Base-by-base conservation (phyloP, 225 moss, liverwort and hornwort genomes). In the Lunularia cruciata region DNA sequence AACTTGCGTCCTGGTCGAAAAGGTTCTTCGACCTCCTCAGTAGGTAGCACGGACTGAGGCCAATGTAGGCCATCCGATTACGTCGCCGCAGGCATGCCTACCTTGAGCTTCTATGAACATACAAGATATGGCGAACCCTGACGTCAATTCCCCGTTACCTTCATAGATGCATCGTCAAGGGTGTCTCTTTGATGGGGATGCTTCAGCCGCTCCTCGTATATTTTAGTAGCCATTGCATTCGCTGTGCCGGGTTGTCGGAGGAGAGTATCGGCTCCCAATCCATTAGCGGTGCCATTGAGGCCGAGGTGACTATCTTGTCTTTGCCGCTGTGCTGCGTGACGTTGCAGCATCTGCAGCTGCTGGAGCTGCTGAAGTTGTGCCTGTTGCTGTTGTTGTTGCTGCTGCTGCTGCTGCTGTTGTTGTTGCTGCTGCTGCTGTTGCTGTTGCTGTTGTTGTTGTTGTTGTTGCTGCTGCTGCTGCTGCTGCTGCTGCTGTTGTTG, bases 141-240 rank as follows among this genome's bases (percentile, higher is more conserved):
- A n/a, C n/a, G n/a, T n/a, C n/a, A n/a, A n/a, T n/a, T n/a, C n/a
- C n/a, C n/a, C n/a, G n/a, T n/a, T n/a, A 98, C 98, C 98, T 98
- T 98, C 98, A 98, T 93, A 38, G 98, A 82, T 55, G 93, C 84
- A 75, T 98, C 98, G 55, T 98, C 98, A 8, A 93, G 80, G n/a
- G 89, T 68, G 78, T 98, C 98, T 70, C 98, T 85, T 69, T 84
- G 90, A 72, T 96, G 92, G 43, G 92, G 92, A 72, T 85, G 92
- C 81, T 98, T 98, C 13, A 98, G 84, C 37, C 93, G 93, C 83
- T 98, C 98, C 73, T 98, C 93, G 70, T 98, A 98, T 47, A 98
- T 98, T 81, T 98, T 98, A 1, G 98, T 93, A 10, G 98, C 98
- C 93, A 93, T 91, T 12, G 93, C 98, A 83, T 98, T 98, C 31